Percentiles rank a stretch among this genome's conserved stretches.
These are phyloP conservation scores for Leptodermis oblonga DNA, from an alignment of 257 asterid genomes.

Conservation along the genomic window DNA sequence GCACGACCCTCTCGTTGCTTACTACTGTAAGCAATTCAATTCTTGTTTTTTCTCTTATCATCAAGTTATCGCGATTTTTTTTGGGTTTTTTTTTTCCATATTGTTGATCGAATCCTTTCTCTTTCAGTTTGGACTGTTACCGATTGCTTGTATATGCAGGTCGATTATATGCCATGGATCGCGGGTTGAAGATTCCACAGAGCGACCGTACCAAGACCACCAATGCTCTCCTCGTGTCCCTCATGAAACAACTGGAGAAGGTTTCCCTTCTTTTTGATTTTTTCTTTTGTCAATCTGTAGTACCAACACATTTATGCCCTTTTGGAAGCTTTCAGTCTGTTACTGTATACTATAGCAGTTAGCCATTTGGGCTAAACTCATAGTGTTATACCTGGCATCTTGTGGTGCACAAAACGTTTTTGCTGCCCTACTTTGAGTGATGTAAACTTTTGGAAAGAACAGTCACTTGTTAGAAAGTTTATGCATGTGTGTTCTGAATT, in stretches of 20 bases:
- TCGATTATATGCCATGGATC: constrained; percentile 96
- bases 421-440: too few species aligned
- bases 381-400: background rate
- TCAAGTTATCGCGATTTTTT: background rate
- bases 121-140: too few species aligned
- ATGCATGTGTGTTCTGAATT: constrained; percentile 3
- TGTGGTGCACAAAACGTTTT: background rate
- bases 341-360: too few species aligned
- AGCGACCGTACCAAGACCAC: constrained; percentile 81
- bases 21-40: constrained; percentile 31
- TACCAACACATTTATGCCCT: too few species aligned
- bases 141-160: too few species aligned
- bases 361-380: too few species aligned
- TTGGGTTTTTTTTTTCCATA: too few species aligned
- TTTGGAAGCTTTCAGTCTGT: background rate
- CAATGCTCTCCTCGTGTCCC: constrained; percentile 68
- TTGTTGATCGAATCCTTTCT: too few species aligned
- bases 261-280: constrained; percentile 21
- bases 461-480: too few species aligned
- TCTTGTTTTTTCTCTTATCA: too few species aligned
- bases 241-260: constrained; percentile 94
- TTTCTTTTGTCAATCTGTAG: background rate
- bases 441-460: too few species aligned
- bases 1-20: constrained; percentile 53
- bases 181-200: constrained; percentile 82